Percentiles rank a stretch among this genome's conserved stretches.
Conservation (phyloP, 306 rosid species). For the Cyamopsis tetragonoloba region DNA sequence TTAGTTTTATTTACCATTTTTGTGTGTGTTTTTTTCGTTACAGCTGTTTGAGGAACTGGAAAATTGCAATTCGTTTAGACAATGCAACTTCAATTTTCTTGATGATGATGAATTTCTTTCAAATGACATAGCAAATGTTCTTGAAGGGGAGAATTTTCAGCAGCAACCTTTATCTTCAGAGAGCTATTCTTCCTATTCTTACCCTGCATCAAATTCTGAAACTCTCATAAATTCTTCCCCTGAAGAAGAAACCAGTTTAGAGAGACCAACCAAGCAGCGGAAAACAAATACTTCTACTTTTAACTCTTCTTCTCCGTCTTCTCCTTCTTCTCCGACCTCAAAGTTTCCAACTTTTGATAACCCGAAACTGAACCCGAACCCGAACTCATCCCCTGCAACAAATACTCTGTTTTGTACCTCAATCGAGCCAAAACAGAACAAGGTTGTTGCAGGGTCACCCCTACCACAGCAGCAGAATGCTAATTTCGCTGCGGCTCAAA, state of each 20-base stretch:
- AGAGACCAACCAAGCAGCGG: constrained; percentile 25
- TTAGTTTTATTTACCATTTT: background rate
- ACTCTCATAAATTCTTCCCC: constrained; percentile 25
- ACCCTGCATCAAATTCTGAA: constrained; percentile 5
- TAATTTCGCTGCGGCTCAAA: constrained; percentile 1
- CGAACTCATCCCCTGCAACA: constrained; percentile 2
- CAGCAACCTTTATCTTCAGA: constrained; percentile 42
- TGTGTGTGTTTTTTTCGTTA: background rate
- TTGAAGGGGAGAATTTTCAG: constrained; percentile 8
- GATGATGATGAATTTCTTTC: constrained; percentile 32
- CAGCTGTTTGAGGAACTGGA: constrained; percentile 39
- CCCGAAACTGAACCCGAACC: constrained; percentile 26
- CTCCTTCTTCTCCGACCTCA: constrained; percentile 24
- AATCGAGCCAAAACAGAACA: constrained; percentile 32
- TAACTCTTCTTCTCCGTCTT: constrained; percentile 31
- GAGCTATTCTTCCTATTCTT: constrained; percentile 35
- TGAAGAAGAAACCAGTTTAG: constrained; percentile 24
- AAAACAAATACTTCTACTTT: constrained; percentile 22
- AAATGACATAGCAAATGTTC: constrained; percentile 26
- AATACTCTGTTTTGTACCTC: background rate
- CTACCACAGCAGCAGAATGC: constrained; percentile 11
- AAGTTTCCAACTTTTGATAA: constrained; percentile 47
- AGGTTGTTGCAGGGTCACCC: background rate
- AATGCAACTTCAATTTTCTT: constrained; percentile 26
- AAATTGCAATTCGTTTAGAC: constrained; percentile 31